phyloP scores from a whole-genome alignment of 305 asterid genomes.

The Andrographis paniculata region DNA sequence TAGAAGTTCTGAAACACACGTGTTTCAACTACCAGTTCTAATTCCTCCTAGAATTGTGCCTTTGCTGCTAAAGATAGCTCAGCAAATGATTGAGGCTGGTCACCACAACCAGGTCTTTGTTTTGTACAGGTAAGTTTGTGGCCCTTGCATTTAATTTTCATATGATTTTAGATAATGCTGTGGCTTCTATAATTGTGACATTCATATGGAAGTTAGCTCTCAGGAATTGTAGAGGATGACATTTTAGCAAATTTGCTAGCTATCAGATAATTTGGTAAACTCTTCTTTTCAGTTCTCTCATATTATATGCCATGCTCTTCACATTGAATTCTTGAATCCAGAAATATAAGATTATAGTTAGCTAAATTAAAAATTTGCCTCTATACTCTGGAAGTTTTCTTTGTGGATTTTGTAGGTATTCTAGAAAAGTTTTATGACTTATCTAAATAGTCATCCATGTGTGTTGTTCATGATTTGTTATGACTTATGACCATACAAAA shows the following conservation, averaged over 20 bases:
- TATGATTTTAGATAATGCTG: neutral
- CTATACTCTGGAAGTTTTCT: too few species aligned
- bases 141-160: constrained; percentile 8
- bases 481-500: too few species aligned
- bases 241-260: neutral
- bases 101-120: constrained; percentile 58
- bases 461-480: too few species aligned
- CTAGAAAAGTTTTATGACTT: too few species aligned
- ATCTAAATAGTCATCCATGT: too few species aligned
- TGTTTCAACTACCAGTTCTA: constrained; percentile 60
- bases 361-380: too few species aligned
- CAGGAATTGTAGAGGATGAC: too few species aligned
- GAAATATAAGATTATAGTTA: neutral
- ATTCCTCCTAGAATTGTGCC: constrained; percentile 78
- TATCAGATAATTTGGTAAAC: neutral
- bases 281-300: neutral
- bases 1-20: constrained; percentile 44
- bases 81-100: constrained; percentile 77
- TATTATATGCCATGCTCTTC: constrained; percentile 1
- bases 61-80: constrained; percentile 53
- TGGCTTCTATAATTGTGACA: neutral
- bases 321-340: neutral
- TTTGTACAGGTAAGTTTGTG: constrained; percentile 51
- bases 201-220: neutral
- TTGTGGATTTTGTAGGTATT: too few species aligned